Base-by-base conservation (phyloP, 176 grass and related monocot species). In the Pharus latifolius region DNA sequence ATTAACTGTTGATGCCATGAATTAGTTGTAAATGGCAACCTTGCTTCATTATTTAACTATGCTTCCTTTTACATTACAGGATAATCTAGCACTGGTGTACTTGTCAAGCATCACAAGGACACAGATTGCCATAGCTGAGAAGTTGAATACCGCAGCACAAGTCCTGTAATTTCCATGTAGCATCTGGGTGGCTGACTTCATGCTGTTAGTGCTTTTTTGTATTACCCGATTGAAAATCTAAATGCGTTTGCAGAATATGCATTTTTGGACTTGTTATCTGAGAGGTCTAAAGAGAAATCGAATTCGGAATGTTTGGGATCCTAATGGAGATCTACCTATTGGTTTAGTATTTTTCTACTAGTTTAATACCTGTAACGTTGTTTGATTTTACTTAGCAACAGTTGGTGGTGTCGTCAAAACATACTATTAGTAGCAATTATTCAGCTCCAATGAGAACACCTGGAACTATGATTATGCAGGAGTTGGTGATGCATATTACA, bases 101-200 rank as follows among this genome's bases (percentile, higher is more conserved):
- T 68, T 99, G 43, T 88, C 87, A 56, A 99, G 96, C 79, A 86
- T 99, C 40, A 91, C 84, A 31, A 88, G 87, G 72, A 91, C 90
- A 15, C 96, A 99, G 41, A 92, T 99, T 12, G 86, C 69, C 60
- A 76, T 95, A 43, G 94, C 94, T 0, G 94, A 98, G 67, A 98
- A 98, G 82, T 69, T 98, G 78, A 98, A 98, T 55, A 98, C 94
- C 0, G 89, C 87, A 0, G 94, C 94, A 45, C 94, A 98, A 61
- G 76, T 88, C 47, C 71, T 93, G 78, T 98, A 74, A 76, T 70
- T 83, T 46, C 16, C 8, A 66, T 57, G 7, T 43, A 10, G 41
- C 3, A 67, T 29, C 37, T 44, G 5, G 7, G 18, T 70, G 33
- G 33, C 42, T 28, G 56, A 70, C 9, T 33, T 61, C 4, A 58